Base-by-base conservation (phyloP, 371 early-diverging fungal genomes). In the Circinella minor region DNA sequence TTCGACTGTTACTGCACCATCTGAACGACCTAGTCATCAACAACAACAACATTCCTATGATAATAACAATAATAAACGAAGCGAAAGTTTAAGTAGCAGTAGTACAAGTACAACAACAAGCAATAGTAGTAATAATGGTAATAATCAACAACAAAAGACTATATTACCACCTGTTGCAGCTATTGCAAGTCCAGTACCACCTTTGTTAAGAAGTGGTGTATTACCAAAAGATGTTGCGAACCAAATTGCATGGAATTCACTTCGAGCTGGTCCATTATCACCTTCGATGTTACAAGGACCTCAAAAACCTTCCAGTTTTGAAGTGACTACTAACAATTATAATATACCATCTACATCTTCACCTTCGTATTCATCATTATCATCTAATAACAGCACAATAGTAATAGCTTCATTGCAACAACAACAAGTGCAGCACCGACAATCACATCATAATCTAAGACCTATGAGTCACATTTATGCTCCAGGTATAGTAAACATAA, bases 211-310 rank as follows among this genome's bases (percentile, higher is more conserved):
- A 34, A 75, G 78, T 36, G 80, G 83, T 17, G 66, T 78, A 11
- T 70, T 84, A 36, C 82, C 85, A 18, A 81, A 81, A 61, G 84
- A 84, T 38, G 77, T 84, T 10, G 68, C 80, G 13, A 77, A 81
- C 63, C 81, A 87, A 67, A 85, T 81, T 73, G 83, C 78, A 4
- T 91, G 91, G 91, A 89, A 88, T 61, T 77, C 91, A 7, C 81
- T 92, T 38, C 88, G 92, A n/a, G 84, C 86, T 67, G 93, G 93
- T 4, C 91, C 93, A 1, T 76, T 92, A 43, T 92, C 93, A 15
- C 93, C 93, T 10, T 90, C 91, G 34, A 91, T 92, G 90, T 74
- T 92, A 18, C 84, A 84, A 46, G 90, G 90, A 0, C 93, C 93
- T n/a, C 84, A 86, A 47, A 82, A 83, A 20, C 81, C 86, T 20